phyloP scores from a whole-genome alignment of 345 rosid genomes.

The Clarkia xantiana region DNA sequence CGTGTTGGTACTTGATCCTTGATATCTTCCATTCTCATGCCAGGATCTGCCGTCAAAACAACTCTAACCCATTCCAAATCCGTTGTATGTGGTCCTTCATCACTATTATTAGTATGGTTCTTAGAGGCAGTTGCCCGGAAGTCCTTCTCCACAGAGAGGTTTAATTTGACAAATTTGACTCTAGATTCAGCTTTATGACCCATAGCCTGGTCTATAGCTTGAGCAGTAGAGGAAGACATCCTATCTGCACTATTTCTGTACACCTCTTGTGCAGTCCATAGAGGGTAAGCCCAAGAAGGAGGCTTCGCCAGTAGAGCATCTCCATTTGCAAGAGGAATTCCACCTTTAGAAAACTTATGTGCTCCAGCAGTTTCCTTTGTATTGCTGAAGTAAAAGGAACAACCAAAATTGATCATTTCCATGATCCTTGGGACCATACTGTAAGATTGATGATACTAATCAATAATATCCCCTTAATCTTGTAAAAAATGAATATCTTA shows the following conservation, averaged over 20 bases:
- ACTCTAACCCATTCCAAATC: constrained; percentile 94
- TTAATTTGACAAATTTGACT: constrained; percentile 56
- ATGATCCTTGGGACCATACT: no score
- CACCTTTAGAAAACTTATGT: constrained; percentile 90
- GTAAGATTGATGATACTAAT: no score
- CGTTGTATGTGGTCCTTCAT: constrained; percentile 15
- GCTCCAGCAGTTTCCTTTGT: constrained; percentile 52
- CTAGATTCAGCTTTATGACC: constrained; percentile 63
- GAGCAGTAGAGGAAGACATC: constrained; percentile 87
- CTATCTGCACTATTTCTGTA: constrained; percentile 96
- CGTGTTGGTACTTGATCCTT: constrained; percentile 48
- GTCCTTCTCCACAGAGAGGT: constrained; percentile 47
- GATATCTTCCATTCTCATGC: constrained; percentile 56
- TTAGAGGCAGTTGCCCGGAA: constrained; percentile 14
- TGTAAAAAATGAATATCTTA: no score
- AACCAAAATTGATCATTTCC: constrained; percentile 6
- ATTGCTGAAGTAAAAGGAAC: constrained; percentile 22
- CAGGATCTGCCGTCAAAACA: constrained; percentile 73
- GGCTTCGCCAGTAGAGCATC: constrained; percentile 93
- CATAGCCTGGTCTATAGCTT: constrained; percentile 99
- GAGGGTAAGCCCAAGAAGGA: constrained; percentile 99
- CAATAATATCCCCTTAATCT: no score
- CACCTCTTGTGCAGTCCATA: constrained; percentile 90
- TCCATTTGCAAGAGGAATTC: constrained; percentile 96
- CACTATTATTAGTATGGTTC: constrained; percentile 8